Evolutionary conservation across 2,329 filamentous ascomycete genomes (phyloP), one percentile per base, ranked within the genome.

Genomic region (Leptodontidium sp.): DNA sequence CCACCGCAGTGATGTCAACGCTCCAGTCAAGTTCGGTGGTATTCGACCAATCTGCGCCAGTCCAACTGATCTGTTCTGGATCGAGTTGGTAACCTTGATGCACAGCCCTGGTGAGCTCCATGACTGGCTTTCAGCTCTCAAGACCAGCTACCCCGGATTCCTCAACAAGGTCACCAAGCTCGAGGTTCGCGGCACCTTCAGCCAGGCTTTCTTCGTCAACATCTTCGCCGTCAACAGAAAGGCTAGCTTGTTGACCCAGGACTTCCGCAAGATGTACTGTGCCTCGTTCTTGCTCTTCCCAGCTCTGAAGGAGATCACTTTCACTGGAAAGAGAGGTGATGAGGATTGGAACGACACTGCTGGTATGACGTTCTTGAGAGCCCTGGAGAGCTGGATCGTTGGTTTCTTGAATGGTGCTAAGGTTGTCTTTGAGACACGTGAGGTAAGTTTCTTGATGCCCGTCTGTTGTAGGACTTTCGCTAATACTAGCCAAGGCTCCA

Each of bases 251-350:
- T 4, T 8, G 5, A 26, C 15, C 47, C n/a, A 21, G 14, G 17
- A 21, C n/a, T 21, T 26, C 35, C 35, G n/a, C 26, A 59, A 59
- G 57, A 43, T 59, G 35, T 45, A 40, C 5, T 45, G n/a, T 15
- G 57, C n/a, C 15, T 59, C 57, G 1, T 17, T 59, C 21, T 14
- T 45, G 11, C 35, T 59, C 21, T 43, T 59, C 38, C 57, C 35
- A 17, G 38, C 35, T 45, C 14, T 59, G 38, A 59, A 59, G 57
- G 57, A 59, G 57, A 59, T 59, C 21, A 59, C n/a, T 11, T 59
- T 59, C 35, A 59, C 57, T 1, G 57, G 57, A 7, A 59, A 17
- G 21, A 43, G 12, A 7, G 21, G n/a, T 5, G 57, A 59, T 12
- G 11, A 7, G 5, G 38, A 59, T 4, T 59, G 57, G 57, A 35